These are phyloP conservation scores for Colletotrichum agaves DNA, from an alignment of 2,329 filamentous ascomycete species.

Conservation along the genomic window DNA sequence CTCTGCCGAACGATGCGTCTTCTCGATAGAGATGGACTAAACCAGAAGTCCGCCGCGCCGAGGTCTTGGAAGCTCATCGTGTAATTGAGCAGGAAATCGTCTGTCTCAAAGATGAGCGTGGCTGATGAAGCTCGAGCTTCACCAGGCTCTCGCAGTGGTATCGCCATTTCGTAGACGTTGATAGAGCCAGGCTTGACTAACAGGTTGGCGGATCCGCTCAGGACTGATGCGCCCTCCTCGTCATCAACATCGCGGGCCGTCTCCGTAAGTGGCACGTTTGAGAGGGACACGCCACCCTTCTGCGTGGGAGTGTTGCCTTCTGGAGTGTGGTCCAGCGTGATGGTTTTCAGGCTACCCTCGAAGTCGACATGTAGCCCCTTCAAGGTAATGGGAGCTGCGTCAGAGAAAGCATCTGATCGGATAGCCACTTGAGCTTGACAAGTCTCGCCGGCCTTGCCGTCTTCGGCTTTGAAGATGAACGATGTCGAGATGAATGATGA, in stretches of 20 bases:
- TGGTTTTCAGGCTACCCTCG: constrained; percentile 65
- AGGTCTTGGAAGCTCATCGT: constrained; percentile 63
- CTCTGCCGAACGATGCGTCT: constrained; percentile 61
- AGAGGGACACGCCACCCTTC: constrained; percentile 41
- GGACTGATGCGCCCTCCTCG: constrained; percentile 46
- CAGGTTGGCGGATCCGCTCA: constrained; percentile 59
- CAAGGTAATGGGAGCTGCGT: constrained; percentile 63
- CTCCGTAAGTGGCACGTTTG: constrained; percentile 43
- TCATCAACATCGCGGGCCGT: constrained; percentile 28
- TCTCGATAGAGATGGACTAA: constrained; percentile 53
- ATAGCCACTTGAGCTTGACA: constrained; percentile 68
- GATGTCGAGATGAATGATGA: constrained; percentile 65
- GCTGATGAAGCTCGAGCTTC: constrained; percentile 74
- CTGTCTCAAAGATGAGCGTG: constrained; percentile 70
- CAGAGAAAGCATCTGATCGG: constrained; percentile 64
- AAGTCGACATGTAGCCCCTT: constrained; percentile 65
- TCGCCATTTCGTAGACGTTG: constrained; percentile 76
- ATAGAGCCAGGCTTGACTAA: constrained; percentile 74
- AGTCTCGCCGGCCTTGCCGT: constrained; percentile 70
- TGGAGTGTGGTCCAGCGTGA: constrained; percentile 60
- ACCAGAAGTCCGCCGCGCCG: constrained; percentile 61
- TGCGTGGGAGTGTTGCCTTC: constrained; percentile 24
- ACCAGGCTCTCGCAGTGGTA: constrained; percentile 85
- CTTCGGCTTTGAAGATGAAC: constrained; percentile 67
- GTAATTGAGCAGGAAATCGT: constrained; percentile 75